These are phyloP conservation scores for Nadsonia starkeyi-henricii DNA, from an alignment of 1,139 yeast species.

Conservation along the genomic window DNA sequence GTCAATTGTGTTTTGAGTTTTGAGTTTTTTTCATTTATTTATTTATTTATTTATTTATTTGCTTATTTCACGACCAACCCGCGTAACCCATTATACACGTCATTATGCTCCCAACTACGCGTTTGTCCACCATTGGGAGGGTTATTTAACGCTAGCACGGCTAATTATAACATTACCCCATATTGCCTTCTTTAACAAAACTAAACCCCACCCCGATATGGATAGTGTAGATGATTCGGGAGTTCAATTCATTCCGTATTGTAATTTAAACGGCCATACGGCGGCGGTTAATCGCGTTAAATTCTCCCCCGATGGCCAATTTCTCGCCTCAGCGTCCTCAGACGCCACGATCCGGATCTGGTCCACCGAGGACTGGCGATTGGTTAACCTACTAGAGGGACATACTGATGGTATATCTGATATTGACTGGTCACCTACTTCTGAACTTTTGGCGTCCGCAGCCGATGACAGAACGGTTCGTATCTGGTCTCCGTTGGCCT, in stretches of 20 bases:
- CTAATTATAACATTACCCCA: too few relatives aligned
- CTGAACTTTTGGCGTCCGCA: slow-evolving; percentile 63
- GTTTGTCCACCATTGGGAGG: too few relatives aligned
- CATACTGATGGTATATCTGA: slow-evolving; percentile 62
- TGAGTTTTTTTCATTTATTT: too few relatives aligned
- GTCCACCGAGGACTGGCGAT: slow-evolving; percentile 22
- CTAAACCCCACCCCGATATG: too few relatives aligned
- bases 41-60: too few relatives aligned
- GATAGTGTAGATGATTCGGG: too few relatives aligned
- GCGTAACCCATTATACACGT: too few relatives aligned
- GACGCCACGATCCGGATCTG: slow-evolving; percentile 34
- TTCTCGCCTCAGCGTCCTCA: slow-evolving; percentile 43
- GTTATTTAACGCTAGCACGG: too few relatives aligned
- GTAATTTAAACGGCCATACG: slow-evolving; percentile 2
- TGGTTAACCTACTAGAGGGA: slow-evolving; percentile 34
- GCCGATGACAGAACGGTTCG: slow-evolving; percentile 78
- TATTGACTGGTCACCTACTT: slow-evolving; percentile 62
- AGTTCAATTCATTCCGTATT: background rate
- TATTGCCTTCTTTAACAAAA: too few relatives aligned
- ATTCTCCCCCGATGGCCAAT: slow-evolving; percentile 39
- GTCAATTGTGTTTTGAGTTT: too few relatives aligned
- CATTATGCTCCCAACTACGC: too few relatives aligned
- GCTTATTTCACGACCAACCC: too few relatives aligned
- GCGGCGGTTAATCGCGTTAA: slow-evolving; percentile 3
- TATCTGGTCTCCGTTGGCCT: slow-evolving; percentile 44